A percentile compares a stretch with the other conserved stretches of the same genome.
These are phyloP conservation scores for Tylopilus sp. DNA, from an alignment of 768 basidiomycete species.

Conservation along the genomic window DNA sequence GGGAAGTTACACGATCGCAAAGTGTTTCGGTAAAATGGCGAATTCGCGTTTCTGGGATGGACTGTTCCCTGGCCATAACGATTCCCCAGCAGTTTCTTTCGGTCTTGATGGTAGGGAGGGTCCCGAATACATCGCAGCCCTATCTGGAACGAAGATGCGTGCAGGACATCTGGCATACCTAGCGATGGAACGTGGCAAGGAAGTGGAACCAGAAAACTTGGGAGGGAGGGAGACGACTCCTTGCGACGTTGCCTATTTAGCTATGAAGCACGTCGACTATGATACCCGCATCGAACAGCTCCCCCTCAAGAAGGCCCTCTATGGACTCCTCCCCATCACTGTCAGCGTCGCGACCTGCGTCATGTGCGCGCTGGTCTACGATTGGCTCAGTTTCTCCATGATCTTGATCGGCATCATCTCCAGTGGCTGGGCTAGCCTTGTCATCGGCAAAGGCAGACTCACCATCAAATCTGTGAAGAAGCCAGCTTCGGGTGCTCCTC, in stretches of 20 bases:
- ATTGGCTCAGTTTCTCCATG: constrained; percentile 31
- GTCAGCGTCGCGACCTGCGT: constrained; percentile 16
- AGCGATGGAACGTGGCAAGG: constrained; percentile 15
- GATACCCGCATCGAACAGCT: neutral
- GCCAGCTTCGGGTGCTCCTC: constrained; percentile 14
- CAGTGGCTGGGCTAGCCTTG: constrained; percentile 25
- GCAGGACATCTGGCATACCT: constrained; percentile 29
- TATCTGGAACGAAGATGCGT: no score
- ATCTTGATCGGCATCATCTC: constrained; percentile 33
- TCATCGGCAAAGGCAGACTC: constrained; percentile 27
- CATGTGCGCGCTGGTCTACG: constrained; percentile 13
- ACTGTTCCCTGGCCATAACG: constrained; percentile 29
- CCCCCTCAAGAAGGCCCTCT: constrained; percentile 4
- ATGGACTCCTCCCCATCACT: constrained; percentile 25
- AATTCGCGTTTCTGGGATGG: constrained; percentile 31
- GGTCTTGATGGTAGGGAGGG: constrained; percentile 28
- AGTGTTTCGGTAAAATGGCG: constrained; percentile 31
- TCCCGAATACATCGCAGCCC: constrained; percentile 23
- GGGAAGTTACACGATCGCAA: constrained; percentile 33
- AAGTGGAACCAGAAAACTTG: no score
- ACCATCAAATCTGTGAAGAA: constrained; percentile 9
- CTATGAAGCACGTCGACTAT: constrained; percentile 11
- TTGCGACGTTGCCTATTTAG: no score
- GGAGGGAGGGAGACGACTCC: no score
- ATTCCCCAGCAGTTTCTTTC: constrained; percentile 26